Conservation (phyloP, 1,284 basidiomycete species). For the Phlebopus sp. region DNA sequence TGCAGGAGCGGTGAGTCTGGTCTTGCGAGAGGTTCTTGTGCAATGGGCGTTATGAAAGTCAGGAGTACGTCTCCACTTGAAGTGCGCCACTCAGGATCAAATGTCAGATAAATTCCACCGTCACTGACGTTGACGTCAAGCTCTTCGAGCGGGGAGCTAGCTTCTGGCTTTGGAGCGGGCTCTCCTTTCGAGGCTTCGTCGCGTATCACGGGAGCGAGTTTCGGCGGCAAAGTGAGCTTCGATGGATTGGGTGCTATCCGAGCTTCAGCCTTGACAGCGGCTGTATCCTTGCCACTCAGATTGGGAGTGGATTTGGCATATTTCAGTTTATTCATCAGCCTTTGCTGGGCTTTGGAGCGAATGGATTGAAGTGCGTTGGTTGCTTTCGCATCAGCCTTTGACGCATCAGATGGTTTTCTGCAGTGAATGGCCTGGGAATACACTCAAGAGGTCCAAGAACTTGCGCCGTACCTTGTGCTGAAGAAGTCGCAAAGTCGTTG, state of each 20-base stretch:
- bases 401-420: slow-evolving; percentile 14
- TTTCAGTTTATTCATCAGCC: slow-evolving; percentile 21
- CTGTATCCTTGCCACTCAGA: slow-evolving; percentile 12
- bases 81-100: slow-evolving; percentile 21
- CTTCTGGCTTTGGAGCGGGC: background rate
- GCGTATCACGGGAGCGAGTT: background rate
- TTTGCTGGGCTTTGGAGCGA: slow-evolving; percentile 14
- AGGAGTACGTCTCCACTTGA: slow-evolving; percentile 24
- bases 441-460: background rate
- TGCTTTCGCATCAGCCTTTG: slow-evolving; percentile 8
- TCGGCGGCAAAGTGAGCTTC: background rate
- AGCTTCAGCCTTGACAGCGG: background rate
- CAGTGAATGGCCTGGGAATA: background rate
- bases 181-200: background rate
- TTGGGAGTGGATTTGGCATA: slow-evolving; percentile 28
- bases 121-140: slow-evolving; percentile 9
- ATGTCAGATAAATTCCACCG: slow-evolving; percentile 28
- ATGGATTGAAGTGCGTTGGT: slow-evolving; percentile 8
- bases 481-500: slow-evolving; percentile 18
- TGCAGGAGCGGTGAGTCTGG: slow-evolving; percentile 27
- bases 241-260: too few relatives aligned
- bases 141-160: slow-evolving; percentile 3
- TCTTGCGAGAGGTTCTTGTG: slow-evolving; percentile 9
- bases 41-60: slow-evolving; percentile 27
- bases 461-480: slow-evolving; percentile 17